A percentile compares a stretch with the other conserved stretches of the same genome.
phyloP scores from a whole-genome alignment of 1,284 basidiomycete genomes.

The Sphagnurus paluster region DNA sequence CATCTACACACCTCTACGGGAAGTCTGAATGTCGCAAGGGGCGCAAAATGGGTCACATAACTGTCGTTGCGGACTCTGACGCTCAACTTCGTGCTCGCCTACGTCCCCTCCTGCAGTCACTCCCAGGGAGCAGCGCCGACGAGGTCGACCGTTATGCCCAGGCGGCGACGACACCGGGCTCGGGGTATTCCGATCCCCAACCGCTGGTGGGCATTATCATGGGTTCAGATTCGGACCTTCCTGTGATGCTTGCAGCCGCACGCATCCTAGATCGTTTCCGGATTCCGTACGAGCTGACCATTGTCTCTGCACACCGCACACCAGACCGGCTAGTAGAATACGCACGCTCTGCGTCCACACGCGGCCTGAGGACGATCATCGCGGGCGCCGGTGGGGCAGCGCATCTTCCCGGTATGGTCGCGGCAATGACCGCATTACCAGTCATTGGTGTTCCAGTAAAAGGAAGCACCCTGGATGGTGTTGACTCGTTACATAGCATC shows the following conservation, averaged over 20 bases:
- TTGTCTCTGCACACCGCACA: conserved; percentile 96
- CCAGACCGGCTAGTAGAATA: conserved; percentile 87
- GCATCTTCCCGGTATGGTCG: conserved; percentile 98
- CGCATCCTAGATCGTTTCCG: conserved; percentile 80
- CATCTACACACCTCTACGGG: conserved; percentile 89
- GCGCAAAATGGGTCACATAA: conserved; percentile 98
- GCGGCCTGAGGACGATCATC: conserved; percentile 83
- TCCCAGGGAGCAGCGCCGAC: conserved; percentile 51
- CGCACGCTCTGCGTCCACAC: conserved; percentile 71
- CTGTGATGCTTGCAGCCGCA: conserved; percentile 90
- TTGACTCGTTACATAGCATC: conserved; percentile 95
- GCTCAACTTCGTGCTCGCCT: conserved; percentile 72
- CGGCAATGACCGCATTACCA: conserved; percentile 89
- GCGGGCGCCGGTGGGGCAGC: conserved; percentile 98
- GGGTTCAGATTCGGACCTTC: conserved; percentile 98
- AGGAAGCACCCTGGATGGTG: conserved; percentile 91
- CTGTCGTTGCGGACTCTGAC: conserved; percentile 83
- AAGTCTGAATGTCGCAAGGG: conserved; percentile 89
- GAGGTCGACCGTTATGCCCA: conserved; percentile 64
- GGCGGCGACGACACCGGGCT: conserved; percentile 36
- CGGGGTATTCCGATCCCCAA: conserved; percentile 60
- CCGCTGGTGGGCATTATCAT: conserved; percentile 96
- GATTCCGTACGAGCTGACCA: conserved; percentile 92
- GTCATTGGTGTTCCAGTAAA: conserved; percentile 98
- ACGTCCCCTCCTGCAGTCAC: conserved; percentile 66